phyloP scores from a whole-genome alignment of 305 asterid genomes.

The Solanum hybrid region DNA sequence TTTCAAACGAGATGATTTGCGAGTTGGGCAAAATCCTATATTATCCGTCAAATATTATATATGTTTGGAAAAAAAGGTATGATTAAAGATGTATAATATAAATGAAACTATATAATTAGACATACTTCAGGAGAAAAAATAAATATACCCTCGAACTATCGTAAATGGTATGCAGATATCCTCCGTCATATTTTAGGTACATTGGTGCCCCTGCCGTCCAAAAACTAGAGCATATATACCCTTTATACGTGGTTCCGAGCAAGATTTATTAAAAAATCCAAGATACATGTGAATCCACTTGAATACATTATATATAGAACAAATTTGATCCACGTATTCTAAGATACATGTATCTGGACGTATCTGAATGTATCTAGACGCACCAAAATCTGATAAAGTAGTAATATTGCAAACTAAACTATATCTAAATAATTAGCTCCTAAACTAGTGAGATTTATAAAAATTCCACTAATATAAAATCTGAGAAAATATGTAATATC shows the following conservation, averaged over 20 bases:
- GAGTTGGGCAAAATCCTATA: neutral
- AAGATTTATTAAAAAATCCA: neutral
- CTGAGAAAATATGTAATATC: too few relatives aligned
- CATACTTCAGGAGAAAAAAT: too few relatives aligned
- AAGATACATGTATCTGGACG: too few relatives aligned
- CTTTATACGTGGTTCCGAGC: neutral
- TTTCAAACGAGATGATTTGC: neutral
- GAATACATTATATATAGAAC: rapidly evolving
- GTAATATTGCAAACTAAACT: neutral
- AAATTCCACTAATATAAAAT: too few relatives aligned
- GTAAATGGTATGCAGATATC: too few relatives aligned
- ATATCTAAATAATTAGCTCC: neutral
- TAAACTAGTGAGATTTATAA: neutral
- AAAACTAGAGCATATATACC: too few relatives aligned
- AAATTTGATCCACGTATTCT: neutral
- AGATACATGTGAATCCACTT: neutral
- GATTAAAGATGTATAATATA: neutral
- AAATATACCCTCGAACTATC: too few relatives aligned
- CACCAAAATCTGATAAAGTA: neutral
- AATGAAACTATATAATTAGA: neutral
- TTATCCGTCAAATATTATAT: too few relatives aligned
- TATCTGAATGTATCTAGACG: rapidly evolving
- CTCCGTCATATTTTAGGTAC: too few relatives aligned
- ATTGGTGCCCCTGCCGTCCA: too few relatives aligned
- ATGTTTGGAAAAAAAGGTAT: neutral